Percentiles rank a stretch among this genome's conserved stretches.
Evolutionary conservation across 306 rosid species (phyloP).

Genomic region (Quercus glauca): DNA sequence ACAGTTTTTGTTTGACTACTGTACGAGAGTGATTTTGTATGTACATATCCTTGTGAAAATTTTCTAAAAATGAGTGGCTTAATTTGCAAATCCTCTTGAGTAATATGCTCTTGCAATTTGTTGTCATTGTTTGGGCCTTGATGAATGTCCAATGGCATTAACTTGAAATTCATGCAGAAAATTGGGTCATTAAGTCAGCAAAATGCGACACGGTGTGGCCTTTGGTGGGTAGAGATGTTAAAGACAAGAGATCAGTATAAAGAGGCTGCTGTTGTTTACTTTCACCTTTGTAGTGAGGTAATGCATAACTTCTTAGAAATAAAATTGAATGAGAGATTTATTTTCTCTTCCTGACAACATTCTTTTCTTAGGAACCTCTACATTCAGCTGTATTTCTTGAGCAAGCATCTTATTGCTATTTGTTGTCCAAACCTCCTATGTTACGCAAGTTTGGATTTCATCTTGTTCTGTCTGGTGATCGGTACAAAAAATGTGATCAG

Average conservation of each 20-base stretch:
- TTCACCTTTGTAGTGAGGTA: conserved; percentile 96
- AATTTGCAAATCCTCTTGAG: neutral
- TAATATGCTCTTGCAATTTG: neutral
- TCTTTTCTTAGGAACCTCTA: conserved; percentile 65
- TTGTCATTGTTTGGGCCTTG: neutral
- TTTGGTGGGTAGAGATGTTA: conserved; percentile 97
- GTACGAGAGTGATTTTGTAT: neutral
- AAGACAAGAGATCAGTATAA: conserved; percentile 75
- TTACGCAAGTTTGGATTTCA: conserved; percentile 94
- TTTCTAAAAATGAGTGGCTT: neutral
- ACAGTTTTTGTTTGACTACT: neutral
- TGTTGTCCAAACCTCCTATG: conserved; percentile 89
- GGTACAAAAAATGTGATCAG: conserved; percentile 91
- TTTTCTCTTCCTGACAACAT: conserved; percentile 36
- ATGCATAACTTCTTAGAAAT: conserved; percentile 9
- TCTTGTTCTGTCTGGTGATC: conserved; percentile 99
- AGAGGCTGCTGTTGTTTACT: conserved; percentile 89
- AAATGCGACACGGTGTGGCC: conserved; percentile 88
- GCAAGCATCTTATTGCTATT: conserved; percentile 96
- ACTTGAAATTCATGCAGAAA: conserved; percentile 59
- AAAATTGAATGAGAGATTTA: conserved; percentile 9
- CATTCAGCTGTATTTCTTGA: conserved; percentile 97
- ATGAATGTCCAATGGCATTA: neutral
- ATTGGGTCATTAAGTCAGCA: conserved; percentile 78
- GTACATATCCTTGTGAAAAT: neutral